phyloP scores from a whole-genome alignment of 257 asterid genomes.

The Nicotiana benthamiana region DNA sequence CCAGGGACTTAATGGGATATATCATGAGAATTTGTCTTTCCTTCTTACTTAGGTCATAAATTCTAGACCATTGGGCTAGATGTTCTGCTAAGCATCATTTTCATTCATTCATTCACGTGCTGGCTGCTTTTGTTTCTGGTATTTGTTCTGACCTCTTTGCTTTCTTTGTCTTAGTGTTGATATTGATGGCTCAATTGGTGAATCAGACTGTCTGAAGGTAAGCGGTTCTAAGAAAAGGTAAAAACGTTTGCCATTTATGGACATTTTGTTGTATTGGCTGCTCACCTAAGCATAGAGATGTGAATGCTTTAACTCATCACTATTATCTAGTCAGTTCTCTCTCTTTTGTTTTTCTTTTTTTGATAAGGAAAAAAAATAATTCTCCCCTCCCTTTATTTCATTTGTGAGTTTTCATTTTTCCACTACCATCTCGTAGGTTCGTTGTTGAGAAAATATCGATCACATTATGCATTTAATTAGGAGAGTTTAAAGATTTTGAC shows the following conservation, averaged over 20 bases:
- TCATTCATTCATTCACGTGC: neutral
- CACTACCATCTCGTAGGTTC: neutral
- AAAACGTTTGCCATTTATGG: neutral
- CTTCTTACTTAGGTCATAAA: neutral
- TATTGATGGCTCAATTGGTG: slow-evolving; percentile 60
- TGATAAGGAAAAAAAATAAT: neutral
- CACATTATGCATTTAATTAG: neutral
- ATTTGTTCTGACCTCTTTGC: neutral
- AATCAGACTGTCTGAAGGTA: slow-evolving; percentile 49
- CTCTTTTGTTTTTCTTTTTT: neutral
- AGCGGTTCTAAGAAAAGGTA: slow-evolving; percentile 65
- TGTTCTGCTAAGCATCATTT: neutral
- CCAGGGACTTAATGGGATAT: no score
- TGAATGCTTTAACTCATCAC: neutral
- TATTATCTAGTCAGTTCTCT: no score
- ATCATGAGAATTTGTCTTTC: no score
- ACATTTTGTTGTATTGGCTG: neutral
- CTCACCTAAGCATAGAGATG: neutral
- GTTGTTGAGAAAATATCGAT: neutral
- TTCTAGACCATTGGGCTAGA: neutral
- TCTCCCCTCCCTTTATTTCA: neutral
- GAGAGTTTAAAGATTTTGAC: neutral
- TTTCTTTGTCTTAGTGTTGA: slow-evolving; percentile 32
- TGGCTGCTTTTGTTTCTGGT: neutral
- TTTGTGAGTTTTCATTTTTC: neutral